Conservation (phyloP, 306 rosid species). For the Medicago lupulina region DNA sequence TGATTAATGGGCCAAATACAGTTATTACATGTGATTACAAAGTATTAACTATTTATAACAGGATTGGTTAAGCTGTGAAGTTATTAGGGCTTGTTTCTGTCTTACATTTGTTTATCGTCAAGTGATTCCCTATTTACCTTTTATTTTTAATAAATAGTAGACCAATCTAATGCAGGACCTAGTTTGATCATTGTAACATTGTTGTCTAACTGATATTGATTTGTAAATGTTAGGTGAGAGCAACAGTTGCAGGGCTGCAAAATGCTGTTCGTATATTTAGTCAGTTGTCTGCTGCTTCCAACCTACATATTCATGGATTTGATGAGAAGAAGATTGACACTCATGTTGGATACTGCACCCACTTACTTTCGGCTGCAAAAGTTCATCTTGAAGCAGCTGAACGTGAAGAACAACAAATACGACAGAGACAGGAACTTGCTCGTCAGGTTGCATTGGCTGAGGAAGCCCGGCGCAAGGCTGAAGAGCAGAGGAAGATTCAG, state of each 20-base stretch:
- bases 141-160: neutral
- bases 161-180: neutral
- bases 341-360: conserved; percentile 95
- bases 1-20: neutral
- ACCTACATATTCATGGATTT: conserved; percentile 96
- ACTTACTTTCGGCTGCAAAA: conserved; percentile 84
- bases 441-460: conserved; percentile 95
- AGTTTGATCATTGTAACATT: conserved; percentile 24
- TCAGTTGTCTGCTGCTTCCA: conserved; percentile 98
- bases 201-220: conserved; percentile 30
- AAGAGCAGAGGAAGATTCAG: conserved; percentile 93
- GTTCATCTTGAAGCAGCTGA: conserved; percentile 93
- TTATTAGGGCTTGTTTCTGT: neutral
- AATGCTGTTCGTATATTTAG: conserved; percentile 98
- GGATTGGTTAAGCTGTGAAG: neutral
- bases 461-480: conserved; percentile 97
- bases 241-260: conserved; percentile 88
- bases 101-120: neutral
- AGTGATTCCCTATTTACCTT: neutral
- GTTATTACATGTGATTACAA: neutral
- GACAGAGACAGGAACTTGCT: conserved; percentile 94
- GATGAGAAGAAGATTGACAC: conserved; percentile 99
- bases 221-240: conserved; percentile 71
- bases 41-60: neutral
- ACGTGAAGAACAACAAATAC: conserved; percentile 89